Percentiles rank a stretch among this genome's conserved stretches.
Evolutionary conservation across 805 yeast species (phyloP).

Genomic region (Candida methanosorbosa): DNA sequence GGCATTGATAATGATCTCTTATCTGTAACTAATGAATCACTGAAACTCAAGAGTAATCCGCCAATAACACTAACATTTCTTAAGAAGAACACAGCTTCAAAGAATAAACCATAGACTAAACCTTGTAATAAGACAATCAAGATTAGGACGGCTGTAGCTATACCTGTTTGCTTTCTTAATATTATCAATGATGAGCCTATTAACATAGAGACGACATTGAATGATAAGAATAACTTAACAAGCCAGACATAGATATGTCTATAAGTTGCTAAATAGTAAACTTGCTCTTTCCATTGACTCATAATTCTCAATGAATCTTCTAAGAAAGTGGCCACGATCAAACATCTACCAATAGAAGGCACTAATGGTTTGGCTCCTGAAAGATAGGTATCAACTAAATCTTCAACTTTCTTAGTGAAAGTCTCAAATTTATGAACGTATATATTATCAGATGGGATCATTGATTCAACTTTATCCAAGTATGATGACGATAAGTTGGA

Average conservation of each 20-base stretch:
- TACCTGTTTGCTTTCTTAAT: slow-evolving; percentile 54
- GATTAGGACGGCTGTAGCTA: slow-evolving; percentile 63
- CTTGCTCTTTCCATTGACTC: slow-evolving; percentile 88
- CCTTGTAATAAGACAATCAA: slow-evolving; percentile 78
- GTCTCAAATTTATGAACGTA: slow-evolving; percentile 35
- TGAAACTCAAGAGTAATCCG: slow-evolving; percentile 78
- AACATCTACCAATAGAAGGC: slow-evolving; percentile 81
- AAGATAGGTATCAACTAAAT: slow-evolving; percentile 38
- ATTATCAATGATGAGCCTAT: slow-evolving; percentile 66
- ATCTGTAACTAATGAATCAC: slow-evolving; percentile 78
- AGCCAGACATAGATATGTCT: slow-evolving; percentile 73
- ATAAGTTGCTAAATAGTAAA: slow-evolving; percentile 70
- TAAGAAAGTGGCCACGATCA: slow-evolving; percentile 87
- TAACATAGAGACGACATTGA: slow-evolving; percentile 63
- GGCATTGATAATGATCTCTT: slow-evolving; percentile 60
- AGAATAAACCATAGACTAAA: slow-evolving; percentile 75
- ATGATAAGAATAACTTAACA: slow-evolving; percentile 59
- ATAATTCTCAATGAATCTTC: slow-evolving; percentile 83
- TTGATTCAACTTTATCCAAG: slow-evolving; percentile 16
- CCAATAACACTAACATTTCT: slow-evolving; percentile 89
- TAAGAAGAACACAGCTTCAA: slow-evolving; percentile 72
- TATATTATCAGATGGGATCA: slow-evolving; percentile 24
- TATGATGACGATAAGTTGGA: background rate
- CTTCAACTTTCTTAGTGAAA: slow-evolving; percentile 46
- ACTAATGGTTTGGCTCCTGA: slow-evolving; percentile 60